phyloP scores from a whole-genome alignment of 2,329 filamentous ascomycete genomes.

The Fusarium fujikuroi region DNA sequence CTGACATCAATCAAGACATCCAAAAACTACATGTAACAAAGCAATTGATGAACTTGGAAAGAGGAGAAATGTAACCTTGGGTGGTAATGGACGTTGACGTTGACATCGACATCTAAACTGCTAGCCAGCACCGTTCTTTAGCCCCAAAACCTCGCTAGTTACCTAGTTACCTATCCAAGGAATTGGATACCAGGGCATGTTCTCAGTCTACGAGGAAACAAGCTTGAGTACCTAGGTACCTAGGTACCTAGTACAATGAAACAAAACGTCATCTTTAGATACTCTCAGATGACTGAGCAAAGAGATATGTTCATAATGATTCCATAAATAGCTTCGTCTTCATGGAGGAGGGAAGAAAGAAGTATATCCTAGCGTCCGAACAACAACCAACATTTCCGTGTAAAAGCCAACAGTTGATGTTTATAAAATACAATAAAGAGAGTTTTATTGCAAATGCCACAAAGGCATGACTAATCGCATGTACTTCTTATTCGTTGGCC shows the following conservation, averaged over 20 bases:
- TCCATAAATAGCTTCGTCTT: conserved; percentile 11
- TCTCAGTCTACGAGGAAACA: conserved; percentile 6
- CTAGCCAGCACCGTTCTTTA: background rate
- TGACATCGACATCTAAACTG: background rate
- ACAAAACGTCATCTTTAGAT: background rate
- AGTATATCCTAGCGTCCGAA: background rate
- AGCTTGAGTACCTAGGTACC: background rate
- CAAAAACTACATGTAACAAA: conserved; percentile 15
- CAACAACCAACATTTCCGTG: background rate
- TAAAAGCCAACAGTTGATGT: background rate
- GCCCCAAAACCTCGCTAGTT: background rate
- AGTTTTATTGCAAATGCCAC: background rate
- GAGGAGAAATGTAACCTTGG: conserved; percentile 36
- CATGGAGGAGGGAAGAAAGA: background rate
- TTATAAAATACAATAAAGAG: background rate
- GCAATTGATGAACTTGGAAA: conserved; percentile 3
- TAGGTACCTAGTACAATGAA: background rate
- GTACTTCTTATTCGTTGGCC: conserved; percentile 1
- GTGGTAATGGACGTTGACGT: background rate
- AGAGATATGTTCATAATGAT: background rate
- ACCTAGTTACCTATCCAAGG: no score
- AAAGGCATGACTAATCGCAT: conserved; percentile 29
- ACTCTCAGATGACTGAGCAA: background rate
- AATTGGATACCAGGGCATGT: background rate
- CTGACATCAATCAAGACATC: conserved; percentile 9